phyloP scores from a whole-genome alignment of 106 monocot species.

The Xerophyta viscosa region DNA sequence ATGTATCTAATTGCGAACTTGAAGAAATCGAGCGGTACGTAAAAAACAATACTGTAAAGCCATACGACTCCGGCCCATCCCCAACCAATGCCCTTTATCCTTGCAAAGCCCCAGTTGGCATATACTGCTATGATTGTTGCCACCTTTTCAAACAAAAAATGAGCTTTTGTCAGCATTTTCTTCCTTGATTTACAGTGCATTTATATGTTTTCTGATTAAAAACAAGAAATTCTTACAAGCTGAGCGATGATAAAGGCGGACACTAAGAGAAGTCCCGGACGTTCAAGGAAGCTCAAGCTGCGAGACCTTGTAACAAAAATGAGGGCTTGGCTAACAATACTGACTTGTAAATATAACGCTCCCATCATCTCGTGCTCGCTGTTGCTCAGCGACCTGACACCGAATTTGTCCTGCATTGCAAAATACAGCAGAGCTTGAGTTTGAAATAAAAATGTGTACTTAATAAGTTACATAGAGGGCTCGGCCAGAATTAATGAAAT shows the following conservation, averaged over 20 bases:
- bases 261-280: slow-evolving; percentile 69
- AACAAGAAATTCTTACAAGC: slow-evolving; percentile 82
- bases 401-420: slow-evolving; percentile 80
- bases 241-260: slow-evolving; percentile 72
- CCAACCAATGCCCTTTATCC: slow-evolving; percentile 87
- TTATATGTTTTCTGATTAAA: no score
- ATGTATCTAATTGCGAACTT: slow-evolving; percentile 83
- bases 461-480: not conserved
- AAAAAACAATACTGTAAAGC: slow-evolving; percentile 86
- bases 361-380: slow-evolving; percentile 68
- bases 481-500: not conserved
- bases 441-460: not conserved
- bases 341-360: slow-evolving; percentile 89
- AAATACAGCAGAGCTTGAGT: not conserved
- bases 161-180: no score
- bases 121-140: slow-evolving; percentile 85
- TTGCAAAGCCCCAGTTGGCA: slow-evolving; percentile 89
- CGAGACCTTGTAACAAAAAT: slow-evolving; percentile 95
- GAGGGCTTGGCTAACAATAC: slow-evolving; percentile 91
- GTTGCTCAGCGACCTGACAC: slow-evolving; percentile 52
- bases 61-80: slow-evolving; percentile 96
- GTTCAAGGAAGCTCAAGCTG: slow-evolving; percentile 75
- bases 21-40: slow-evolving; percentile 60
- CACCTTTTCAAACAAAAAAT: slow-evolving; percentile 33
- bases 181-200: no score